These are phyloP conservation scores for Penicillium sp. DNA, from an alignment of 2,329 filamentous ascomycete genomes.

Conservation along the genomic window DNA sequence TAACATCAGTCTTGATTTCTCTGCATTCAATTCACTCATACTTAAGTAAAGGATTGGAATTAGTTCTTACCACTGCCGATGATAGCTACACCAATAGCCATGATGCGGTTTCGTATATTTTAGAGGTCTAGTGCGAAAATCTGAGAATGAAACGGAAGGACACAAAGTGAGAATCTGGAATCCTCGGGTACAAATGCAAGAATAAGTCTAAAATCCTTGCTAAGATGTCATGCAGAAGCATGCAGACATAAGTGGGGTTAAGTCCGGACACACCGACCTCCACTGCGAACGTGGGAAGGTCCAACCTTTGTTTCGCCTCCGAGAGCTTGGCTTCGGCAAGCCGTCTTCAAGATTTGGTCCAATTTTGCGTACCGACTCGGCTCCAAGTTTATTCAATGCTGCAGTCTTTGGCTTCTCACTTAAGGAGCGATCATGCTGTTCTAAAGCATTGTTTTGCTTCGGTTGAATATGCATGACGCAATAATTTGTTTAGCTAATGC, in stretches of 20 bases:
- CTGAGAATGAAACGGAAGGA: too few species aligned
- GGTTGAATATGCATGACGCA: neutral
- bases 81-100: constrained; percentile 52
- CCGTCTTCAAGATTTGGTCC: neutral
- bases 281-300: constrained; percentile 17
- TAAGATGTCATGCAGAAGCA: constrained; percentile 14
- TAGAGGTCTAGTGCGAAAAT: neutral
- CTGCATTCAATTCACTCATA: neutral
- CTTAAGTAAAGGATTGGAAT: neutral
- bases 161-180: neutral
- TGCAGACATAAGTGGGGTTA: constrained; percentile 12
- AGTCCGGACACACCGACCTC: neutral
- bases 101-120: neutral
- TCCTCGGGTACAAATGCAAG: neutral
- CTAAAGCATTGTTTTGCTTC: neutral
- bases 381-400: neutral
- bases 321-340: constrained; percentile 1
- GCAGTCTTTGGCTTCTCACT: neutral
- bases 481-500: neutral
- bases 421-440: neutral
- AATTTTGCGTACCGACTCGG: neutral
- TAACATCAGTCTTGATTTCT: neutral
- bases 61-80: constrained; percentile 51
- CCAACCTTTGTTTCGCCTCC: constrained; percentile 10
- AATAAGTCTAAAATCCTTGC: neutral